phyloP scores from a whole-genome alignment of 176 grass and related monocot genomes.

The Triticum urartu region DNA sequence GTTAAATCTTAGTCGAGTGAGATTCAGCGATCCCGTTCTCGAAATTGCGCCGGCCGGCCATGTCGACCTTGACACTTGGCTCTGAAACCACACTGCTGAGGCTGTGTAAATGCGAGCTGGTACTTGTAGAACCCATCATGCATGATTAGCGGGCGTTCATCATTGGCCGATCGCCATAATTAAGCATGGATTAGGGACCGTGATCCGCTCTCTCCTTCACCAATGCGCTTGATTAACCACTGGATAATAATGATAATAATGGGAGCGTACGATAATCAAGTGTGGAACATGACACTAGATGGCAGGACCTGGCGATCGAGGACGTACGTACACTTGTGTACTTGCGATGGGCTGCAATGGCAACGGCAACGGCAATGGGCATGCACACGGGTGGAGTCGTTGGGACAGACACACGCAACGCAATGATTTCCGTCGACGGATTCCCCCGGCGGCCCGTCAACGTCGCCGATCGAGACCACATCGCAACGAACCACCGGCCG shows the following conservation, averaged over 20 bases:
- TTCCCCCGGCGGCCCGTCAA: constrained; percentile 6
- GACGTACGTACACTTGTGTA: not conserved
- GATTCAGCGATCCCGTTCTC: too few relatives aligned
- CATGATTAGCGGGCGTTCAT: too few relatives aligned
- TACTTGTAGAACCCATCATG: too few relatives aligned
- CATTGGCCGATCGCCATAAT: not conserved
- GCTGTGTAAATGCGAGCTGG: too few relatives aligned
- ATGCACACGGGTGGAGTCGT: not conserved
- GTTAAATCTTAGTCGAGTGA: too few relatives aligned
- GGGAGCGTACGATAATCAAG: not conserved
- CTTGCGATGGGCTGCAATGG: not conserved
- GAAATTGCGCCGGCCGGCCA: too few relatives aligned
- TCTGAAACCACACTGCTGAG: too few relatives aligned
- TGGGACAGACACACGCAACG: not conserved
- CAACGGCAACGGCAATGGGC: not conserved
- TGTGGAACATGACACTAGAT: not conserved
- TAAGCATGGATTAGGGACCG: not conserved
- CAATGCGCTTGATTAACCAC: too few relatives aligned
- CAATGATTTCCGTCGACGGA: constrained; percentile 25
- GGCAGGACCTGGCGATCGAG: too few relatives aligned
- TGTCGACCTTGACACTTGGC: too few relatives aligned
- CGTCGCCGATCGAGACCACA: constrained; percentile 15
- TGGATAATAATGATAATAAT: not conserved
- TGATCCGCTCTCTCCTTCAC: not conserved
- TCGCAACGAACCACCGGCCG: constrained; percentile 30